A percentile compares a stretch with the other conserved stretches of the same genome.
Evolutionary conservation across 2,329 filamentous ascomycete species (phyloP).

Genomic region (Aspergillus sp.): DNA sequence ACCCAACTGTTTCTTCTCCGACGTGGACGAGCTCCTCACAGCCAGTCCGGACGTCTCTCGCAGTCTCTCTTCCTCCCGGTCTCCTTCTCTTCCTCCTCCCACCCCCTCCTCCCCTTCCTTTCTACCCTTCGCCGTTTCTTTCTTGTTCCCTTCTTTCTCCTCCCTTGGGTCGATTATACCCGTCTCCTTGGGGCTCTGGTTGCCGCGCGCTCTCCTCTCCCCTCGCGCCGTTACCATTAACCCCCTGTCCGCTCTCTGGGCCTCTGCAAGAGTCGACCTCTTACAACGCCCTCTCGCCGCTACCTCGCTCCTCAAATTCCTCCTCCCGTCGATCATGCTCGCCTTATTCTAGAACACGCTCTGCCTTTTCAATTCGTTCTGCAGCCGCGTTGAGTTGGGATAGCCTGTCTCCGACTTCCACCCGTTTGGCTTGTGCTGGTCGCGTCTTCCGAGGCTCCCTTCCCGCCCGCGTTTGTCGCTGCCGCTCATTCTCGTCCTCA

Average conservation of each 20-base stretch:
- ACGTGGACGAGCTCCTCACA: neutral
- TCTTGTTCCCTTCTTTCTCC: constrained; percentile 13
- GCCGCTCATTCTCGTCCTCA: constrained; percentile 14
- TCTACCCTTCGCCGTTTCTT: constrained; percentile 9
- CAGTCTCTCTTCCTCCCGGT: neutral
- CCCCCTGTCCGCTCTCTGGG: constrained; percentile 27
- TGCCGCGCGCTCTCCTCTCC: constrained; percentile 17
- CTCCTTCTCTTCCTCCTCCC: constrained; percentile 5
- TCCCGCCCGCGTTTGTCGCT: constrained; percentile 25
- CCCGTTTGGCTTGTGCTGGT: constrained; percentile 17
- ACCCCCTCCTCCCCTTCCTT: constrained; percentile 6
- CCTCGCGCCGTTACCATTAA: constrained; percentile 19
- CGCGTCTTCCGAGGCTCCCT: constrained; percentile 23
- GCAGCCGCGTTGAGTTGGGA: constrained; percentile 22
- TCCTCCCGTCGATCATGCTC: constrained; percentile 25
- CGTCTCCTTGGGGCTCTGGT: constrained; percentile 20
- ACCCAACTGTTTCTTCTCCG: neutral
- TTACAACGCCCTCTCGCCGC: constrained; percentile 21
- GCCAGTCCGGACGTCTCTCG: constrained; percentile 4
- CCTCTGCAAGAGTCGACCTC: constrained; percentile 19
- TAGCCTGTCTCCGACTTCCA: constrained; percentile 1
- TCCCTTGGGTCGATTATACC: constrained; percentile 21
- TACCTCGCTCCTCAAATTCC: constrained; percentile 12
- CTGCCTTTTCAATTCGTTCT: constrained; percentile 22
- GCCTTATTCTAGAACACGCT: constrained; percentile 15